phyloP scores from a whole-genome alignment of 768 basidiomycete species.

The Kwoniella sp. region DNA sequence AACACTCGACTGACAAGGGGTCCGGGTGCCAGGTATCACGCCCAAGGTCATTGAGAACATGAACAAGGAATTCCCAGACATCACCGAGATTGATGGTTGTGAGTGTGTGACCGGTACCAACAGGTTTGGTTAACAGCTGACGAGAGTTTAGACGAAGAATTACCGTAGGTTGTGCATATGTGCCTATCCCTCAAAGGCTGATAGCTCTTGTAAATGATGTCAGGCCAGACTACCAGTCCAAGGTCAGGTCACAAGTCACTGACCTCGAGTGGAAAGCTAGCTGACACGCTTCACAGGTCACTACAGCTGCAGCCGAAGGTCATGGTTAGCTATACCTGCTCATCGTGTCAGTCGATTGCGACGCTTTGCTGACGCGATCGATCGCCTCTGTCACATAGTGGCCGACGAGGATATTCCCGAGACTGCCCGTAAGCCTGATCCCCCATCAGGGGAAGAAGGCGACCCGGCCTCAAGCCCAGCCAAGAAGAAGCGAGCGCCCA shows the following conservation, averaged over 20 bases:
- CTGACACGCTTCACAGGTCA: constrained; percentile 51
- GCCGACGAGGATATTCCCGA: constrained; percentile 69
- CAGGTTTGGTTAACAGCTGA: background rate
- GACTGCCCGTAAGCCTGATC: constrained; percentile 34
- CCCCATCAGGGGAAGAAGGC: constrained; percentile 28
- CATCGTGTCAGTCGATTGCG: no score
- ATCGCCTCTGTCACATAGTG: constrained; percentile 51
- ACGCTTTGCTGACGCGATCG: background rate
- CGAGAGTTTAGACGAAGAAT: constrained; percentile 28
- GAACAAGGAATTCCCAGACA: constrained; percentile 59
- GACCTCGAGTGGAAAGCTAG: background rate
- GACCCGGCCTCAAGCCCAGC: constrained; percentile 44
- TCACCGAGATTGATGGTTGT: constrained; percentile 77
- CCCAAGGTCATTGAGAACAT: constrained; percentile 65
- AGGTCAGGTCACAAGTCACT: constrained; percentile 7
- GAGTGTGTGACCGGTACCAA: constrained; percentile 52
- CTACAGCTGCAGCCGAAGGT: constrained; percentile 69
- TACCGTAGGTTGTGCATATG: constrained; percentile 26
- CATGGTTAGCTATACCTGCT: constrained; percentile 47
- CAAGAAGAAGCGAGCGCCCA: constrained; percentile 33
- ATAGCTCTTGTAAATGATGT: background rate
- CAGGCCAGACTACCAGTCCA: constrained; percentile 63
- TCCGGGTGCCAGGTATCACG: constrained; percentile 51
- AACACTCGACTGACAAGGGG: constrained; percentile 25
- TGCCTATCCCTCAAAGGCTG: constrained; percentile 1